A percentile compares a stretch with the other conserved stretches of the same genome.
These are phyloP conservation scores for Ramaria sp. DNA, from an alignment of 768 basidiomycete genomes.

Conservation along the genomic window DNA sequence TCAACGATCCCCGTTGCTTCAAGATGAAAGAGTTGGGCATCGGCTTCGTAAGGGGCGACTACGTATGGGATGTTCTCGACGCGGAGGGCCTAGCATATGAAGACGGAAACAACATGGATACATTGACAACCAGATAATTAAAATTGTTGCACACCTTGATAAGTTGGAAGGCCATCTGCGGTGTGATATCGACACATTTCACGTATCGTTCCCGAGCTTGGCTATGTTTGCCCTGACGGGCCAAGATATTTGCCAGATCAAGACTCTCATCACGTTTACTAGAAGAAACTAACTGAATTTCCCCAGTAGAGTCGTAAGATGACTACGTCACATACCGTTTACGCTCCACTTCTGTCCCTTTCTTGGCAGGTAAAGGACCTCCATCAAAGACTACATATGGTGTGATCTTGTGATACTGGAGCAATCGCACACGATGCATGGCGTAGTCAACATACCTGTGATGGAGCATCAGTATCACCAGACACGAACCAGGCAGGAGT, in stretches of 20 bases:
- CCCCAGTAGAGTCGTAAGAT: not conserved
- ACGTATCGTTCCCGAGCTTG: slow-evolving; percentile 84
- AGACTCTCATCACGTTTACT: slow-evolving; percentile 68
- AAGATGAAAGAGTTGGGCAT: slow-evolving; percentile 90
- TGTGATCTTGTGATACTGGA: slow-evolving; percentile 73
- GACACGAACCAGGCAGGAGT: not conserved
- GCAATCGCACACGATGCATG: slow-evolving; percentile 82
- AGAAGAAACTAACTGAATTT: not conserved
- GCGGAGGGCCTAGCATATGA: slow-evolving; percentile 56
- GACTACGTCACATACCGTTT: slow-evolving; percentile 25
- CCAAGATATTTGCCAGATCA: slow-evolving; percentile 57
- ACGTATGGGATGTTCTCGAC: slow-evolving; percentile 76
- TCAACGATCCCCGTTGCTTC: slow-evolving; percentile 75
- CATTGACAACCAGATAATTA: slow-evolving; percentile 9
- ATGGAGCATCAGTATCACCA: not conserved
- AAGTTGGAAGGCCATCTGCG: slow-evolving; percentile 93
- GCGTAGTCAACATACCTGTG: slow-evolving; percentile 90
- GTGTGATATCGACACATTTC: slow-evolving; percentile 91
- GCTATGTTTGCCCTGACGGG: slow-evolving; percentile 63
- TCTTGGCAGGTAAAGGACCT: slow-evolving; percentile 90
- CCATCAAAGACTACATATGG: slow-evolving; percentile 97
- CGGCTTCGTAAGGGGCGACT: slow-evolving; percentile 97
- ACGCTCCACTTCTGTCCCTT: slow-evolving; percentile 75
- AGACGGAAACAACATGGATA: not conserved
- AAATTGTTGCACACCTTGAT: slow-evolving; percentile 61